Evolutionary conservation across 192 early-diverging fungal species (phyloP), one percentile per base, ranked within the genome.

Genomic region (Radiomyces spectabilis): DNA sequence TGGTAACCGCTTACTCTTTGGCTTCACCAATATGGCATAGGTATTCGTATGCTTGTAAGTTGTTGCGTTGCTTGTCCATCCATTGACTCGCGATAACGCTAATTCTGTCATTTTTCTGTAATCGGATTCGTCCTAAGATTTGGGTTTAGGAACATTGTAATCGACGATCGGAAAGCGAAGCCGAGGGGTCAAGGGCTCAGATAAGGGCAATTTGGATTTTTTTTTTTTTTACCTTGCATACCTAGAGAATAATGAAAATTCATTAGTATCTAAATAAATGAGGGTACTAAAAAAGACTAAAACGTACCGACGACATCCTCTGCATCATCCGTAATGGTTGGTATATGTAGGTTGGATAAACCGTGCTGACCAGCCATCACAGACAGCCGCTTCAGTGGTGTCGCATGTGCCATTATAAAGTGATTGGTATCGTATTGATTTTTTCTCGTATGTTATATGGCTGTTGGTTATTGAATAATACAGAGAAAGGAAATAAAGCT

Each of bases 41-140:
- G 58, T 99, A 99, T 71, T 99, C 97, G 69, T 99, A 99, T n/a
- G 97, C 96, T 29, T 92, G 91, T 43, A 97, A 64, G 45, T 95
- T 87, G 39, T 82, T 81, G 44, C 97, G 76, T 70, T 96, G 89
- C 22, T 85, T 65, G 62, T 99, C 96, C 80, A 93, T 90, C 93
- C 91, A 95, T 22, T 32, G 38, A 21, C 57, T 59, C 15, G 33
- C 41, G 12, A 39, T 35, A 21, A 16, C 41, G 12, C 40, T 35
- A 21, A 16, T 13, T 18, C 51, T 59, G 4, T 41, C 46, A 26
- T 47, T 40, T 39, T 50, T 59, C 42, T 59, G 57, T 30, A 59
- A 37, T 24, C 57, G 48, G 12, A 59, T 59, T 31, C 57, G 46
- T 8, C 57, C 57, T 59, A 31, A 22, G 6, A 31, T 26, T 12